Base-by-base conservation (phyloP, 768 basidiomycete genomes). In the Flagelloscypha sp. region DNA sequence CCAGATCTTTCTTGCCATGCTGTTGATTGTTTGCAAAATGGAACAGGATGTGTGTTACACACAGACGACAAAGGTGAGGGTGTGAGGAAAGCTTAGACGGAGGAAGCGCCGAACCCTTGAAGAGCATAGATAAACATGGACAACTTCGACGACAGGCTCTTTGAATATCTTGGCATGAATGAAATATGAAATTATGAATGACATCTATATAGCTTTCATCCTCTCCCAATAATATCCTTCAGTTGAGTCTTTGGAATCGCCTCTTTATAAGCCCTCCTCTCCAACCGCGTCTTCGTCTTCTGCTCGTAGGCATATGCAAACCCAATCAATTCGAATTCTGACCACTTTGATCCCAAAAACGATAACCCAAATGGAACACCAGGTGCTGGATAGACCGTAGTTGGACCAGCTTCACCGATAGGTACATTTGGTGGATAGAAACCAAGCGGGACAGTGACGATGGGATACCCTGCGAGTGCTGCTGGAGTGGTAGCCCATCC, bases 231-330 rank as follows among this genome's bases (percentile, higher is more conserved):
- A 11, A 67, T 54, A 33, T 68, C 61, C 11, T 18, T 43, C 17
- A 68, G 46, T 46, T 68, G 66, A 22, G 59, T 62, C 45, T 45
- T 59, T n/a, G 62, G 66, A 10, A 66, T 58, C 11, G 66, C 63
- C 25, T 49, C 55, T 3, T 53, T 23, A 35, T 57, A 65, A 13
- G 64, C 64, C 36, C 43, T 45, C 35, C 55, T 47, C 40, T 49
- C 41, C 38, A 66, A 45, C 21, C 67, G 46, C 10, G 54, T 58
- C 23, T 61, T 56, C 9, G 69, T 69, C 22, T 50, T 59, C 48
- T 68, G 66, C 54, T 70, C 70, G 37, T 61, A 70, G 15, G 70
- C 68, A 44, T 63, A 69, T 16, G 66, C 66, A 31, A 55, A 58
- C n/a, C 54, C 45, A 11, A 70, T 48, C 11, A 72, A 53, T 20